Evolutionary conservation across 148 eudicot species (phyloP), one percentile per base, ranked within the genome.

Genomic region (Fallopia convolvulus): DNA sequence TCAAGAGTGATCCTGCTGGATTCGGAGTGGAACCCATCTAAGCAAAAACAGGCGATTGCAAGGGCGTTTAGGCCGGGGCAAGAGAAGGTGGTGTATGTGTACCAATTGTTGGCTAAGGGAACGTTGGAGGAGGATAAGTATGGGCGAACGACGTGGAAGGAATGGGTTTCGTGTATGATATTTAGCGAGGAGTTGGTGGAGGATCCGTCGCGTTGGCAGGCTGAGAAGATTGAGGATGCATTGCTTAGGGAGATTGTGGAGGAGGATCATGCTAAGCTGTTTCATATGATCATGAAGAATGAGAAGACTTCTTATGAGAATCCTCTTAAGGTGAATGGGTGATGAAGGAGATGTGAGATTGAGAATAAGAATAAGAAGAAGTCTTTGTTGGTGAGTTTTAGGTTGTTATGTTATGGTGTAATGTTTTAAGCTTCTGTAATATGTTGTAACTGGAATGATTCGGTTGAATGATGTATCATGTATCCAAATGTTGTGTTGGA

Each of bases 11-110:
- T 95, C 33, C 83, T 95, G 48, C 80, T 95, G 75, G 99, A 95
- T 71, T 93, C 99, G 0, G 97, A 91, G 77, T 95, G 99, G 99
- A 95, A 95, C 77, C 99, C 99, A 23, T 91, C 97, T 0, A 95
- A 92, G 86, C 95, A 92, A 75, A 95, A 95, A 79, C 99, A 95
- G 76, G 99, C 99, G 0, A 92, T 95, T 23, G 97, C 99, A 23
- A 88, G 99, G 20, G 99, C 99, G 8, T 95, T 95, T 56, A 76
- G 99, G 76, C 97, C 97, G 0, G 99, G 99, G 8, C 99, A 95
- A 80, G 97, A 86, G 74, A 95, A 91, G 80, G 84, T 91, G 21
- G 99, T 95, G 41, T 92, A 92, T 79, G 99, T 92, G 72, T 95
- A 95, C 72, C 99, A 95, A 65, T 87, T 95, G 4, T 74, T 95